A percentile compares a stretch with the other conserved stretches of the same genome.
Evolutionary conservation across 164 flowering plant genomes (phyloP).

Genomic region (Vitis cinerea): DNA sequence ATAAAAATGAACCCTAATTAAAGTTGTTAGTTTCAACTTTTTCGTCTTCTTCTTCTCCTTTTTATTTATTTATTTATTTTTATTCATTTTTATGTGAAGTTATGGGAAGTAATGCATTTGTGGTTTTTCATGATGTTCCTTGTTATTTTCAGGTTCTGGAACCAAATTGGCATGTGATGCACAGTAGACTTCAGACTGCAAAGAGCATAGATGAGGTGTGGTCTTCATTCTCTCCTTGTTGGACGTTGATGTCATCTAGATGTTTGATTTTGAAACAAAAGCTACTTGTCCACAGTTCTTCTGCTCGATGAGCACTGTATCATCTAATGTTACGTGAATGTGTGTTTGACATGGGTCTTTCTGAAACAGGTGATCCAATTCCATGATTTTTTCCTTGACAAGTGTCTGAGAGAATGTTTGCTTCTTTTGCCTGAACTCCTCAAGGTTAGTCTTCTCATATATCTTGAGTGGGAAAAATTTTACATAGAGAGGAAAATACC

Average conservation of each 20-base stretch:
- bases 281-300: neutral
- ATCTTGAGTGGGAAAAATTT: no score
- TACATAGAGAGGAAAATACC: no score
- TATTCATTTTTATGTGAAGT: neutral
- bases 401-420: constrained; percentile 89
- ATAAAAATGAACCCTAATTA: no score
- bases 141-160: constrained; percentile 76
- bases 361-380: constrained; percentile 75
- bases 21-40: no score
- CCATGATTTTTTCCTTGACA: constrained; percentile 90
- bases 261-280: no score
- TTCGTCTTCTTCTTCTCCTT: neutral
- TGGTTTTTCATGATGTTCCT: neutral
- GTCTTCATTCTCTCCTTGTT: constrained; percentile 3
- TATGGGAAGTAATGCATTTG: no score
- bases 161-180: constrained; percentile 96
- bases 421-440: constrained; percentile 89
- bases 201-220: constrained; percentile 95
- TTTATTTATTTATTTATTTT: no score
- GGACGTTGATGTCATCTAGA: neutral
- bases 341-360: neutral
- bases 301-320: neutral
- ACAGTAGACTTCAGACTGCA: constrained; percentile 70
- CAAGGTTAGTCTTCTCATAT: constrained; percentile 51
- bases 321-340: neutral